Conservation (phyloP, 371 early-diverging fungal genomes). For the Paraphysoderma sedebokerense region DNA sequence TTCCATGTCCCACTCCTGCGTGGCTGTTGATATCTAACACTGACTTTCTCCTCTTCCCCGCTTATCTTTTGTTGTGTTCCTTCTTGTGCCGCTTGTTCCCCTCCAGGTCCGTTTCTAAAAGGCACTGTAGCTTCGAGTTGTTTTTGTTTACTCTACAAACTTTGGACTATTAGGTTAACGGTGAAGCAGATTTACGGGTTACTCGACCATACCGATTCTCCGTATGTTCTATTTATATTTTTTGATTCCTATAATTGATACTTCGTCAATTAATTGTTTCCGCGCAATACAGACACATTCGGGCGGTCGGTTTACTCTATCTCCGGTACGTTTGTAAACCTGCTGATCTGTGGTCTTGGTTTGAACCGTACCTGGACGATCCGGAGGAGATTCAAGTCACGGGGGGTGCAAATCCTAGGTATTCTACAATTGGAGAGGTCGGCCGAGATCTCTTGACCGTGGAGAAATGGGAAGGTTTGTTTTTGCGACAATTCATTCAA, state of each 20-base stretch:
- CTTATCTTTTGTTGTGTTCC: not conserved
- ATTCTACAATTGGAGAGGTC: conserved; percentile 53
- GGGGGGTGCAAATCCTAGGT: conserved; percentile 34
- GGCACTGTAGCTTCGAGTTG: conserved; percentile 67
- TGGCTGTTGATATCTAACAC: too few relatives aligned
- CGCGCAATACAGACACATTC: conserved; percentile 59
- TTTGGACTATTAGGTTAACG: conserved; percentile 63
- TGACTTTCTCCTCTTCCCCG: too few relatives aligned
- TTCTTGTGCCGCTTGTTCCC: not conserved
- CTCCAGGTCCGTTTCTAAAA: conserved; percentile 61
- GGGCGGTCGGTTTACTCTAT: conserved; percentile 69
- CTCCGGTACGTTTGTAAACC: conserved; percentile 71
- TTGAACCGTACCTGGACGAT: conserved; percentile 57
- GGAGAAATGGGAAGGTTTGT: conserved; percentile 16
- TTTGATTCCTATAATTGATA: not conserved
- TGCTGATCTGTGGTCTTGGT: conserved; percentile 66
- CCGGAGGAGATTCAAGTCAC: conserved; percentile 50
- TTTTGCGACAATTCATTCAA: too few relatives aligned
- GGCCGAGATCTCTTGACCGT: conserved; percentile 39
- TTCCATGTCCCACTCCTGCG: too few relatives aligned
- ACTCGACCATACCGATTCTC: conserved; percentile 57
- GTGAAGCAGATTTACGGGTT: conserved; percentile 57
- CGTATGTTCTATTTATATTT: conserved; percentile 26
- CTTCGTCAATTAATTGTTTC: not conserved
- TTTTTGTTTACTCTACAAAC: conserved; percentile 67